Percentiles rank a stretch among this genome's conserved stretches.
Conservation (phyloP, 2,329 filamentous ascomycete genomes). For the Domatiomyces catenatus region DNA sequence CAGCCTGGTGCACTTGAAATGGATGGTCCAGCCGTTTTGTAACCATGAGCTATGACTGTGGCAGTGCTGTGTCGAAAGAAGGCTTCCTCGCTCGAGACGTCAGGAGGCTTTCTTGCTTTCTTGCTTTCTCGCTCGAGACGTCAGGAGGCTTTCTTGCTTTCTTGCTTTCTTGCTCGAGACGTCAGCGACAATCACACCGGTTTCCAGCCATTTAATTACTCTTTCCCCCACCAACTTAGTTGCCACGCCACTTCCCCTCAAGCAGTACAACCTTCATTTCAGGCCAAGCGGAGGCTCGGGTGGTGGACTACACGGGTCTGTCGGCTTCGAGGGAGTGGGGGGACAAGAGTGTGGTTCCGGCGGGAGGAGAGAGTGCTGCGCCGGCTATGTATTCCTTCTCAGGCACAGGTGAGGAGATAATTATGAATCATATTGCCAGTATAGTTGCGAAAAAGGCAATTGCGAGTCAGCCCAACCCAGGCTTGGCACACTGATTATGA, state of each 20-base stretch:
- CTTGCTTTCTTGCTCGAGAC: no score
- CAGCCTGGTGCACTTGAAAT: no score
- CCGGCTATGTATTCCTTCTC: slow-evolving; percentile 54
- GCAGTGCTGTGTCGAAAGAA: no score
- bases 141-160: no score
- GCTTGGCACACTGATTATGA: slow-evolving; percentile 51
- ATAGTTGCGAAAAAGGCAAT: slow-evolving; percentile 60
- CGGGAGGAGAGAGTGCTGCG: slow-evolving; percentile 66
- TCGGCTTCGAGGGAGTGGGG: slow-evolving; percentile 61
- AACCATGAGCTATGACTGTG: no score
- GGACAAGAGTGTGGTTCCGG: slow-evolving; percentile 58
- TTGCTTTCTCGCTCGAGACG: no score
- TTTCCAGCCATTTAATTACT: slow-evolving; percentile 63
- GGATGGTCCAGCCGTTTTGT: no score
- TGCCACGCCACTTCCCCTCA: no score
- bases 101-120: no score
- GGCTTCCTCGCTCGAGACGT: no score
- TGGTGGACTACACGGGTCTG: slow-evolving; percentile 78
- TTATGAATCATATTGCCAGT: slow-evolving; percentile 45
- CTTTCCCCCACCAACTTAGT: slow-evolving; percentile 70
- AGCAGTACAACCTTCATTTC: slow-evolving; percentile 38
- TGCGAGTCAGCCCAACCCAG: slow-evolving; percentile 72
- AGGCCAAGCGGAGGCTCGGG: slow-evolving; percentile 45
- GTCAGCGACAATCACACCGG: slow-evolving; percentile 56
- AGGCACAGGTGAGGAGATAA: slow-evolving; percentile 58